These are phyloP conservation scores for Pseudonitzschia pungens DNA, from an alignment of 108 stramenopile species.

Conservation along the genomic window DNA sequence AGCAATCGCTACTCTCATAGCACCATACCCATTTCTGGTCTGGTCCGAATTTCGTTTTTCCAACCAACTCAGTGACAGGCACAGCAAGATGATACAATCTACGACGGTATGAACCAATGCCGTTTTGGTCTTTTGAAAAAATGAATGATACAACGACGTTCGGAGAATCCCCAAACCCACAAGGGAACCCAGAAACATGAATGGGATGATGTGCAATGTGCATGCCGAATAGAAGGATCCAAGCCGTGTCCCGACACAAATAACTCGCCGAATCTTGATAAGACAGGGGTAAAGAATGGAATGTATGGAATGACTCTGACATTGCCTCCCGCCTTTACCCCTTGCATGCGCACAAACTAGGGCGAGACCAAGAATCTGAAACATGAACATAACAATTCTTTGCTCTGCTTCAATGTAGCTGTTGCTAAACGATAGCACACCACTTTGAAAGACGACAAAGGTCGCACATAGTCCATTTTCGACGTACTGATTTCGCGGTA, in stretches of 20 bases:
- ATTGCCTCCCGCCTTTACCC: slow-evolving; percentile 23
- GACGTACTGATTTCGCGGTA: slow-evolving; percentile 28
- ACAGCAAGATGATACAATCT: slow-evolving; percentile 44
- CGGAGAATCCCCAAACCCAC: slow-evolving; percentile 44
- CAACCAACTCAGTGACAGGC: slow-evolving; percentile 62
- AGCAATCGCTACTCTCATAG: slow-evolving; percentile 35
- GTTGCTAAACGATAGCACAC: slow-evolving; percentile 75
- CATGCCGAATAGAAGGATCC: slow-evolving; percentile 73
- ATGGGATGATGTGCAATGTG: slow-evolving; percentile 64
- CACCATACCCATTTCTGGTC: slow-evolving; percentile 55
- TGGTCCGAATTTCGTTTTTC: slow-evolving; percentile 65
- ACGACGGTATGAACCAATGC: slow-evolving; percentile 30
- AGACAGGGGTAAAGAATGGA: slow-evolving; percentile 48
- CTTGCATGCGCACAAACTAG: slow-evolving; percentile 30
- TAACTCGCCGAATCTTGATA: slow-evolving; percentile 55
- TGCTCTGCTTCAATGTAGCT: slow-evolving; percentile 79
- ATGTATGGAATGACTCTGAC: slow-evolving; percentile 19
- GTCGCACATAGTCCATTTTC: slow-evolving; percentile 40
- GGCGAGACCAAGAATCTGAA: slow-evolving; percentile 55
- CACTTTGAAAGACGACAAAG: slow-evolving; percentile 64
- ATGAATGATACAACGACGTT: slow-evolving; percentile 13
- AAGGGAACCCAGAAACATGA: slow-evolving; percentile 59
- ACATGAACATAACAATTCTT: slow-evolving; percentile 59
- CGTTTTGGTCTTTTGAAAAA: background rate
- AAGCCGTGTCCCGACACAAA: slow-evolving; percentile 74